Evolutionary conservation across 2,329 filamentous ascomycete genomes (phyloP).

Genomic region (Alternaria sp.): DNA sequence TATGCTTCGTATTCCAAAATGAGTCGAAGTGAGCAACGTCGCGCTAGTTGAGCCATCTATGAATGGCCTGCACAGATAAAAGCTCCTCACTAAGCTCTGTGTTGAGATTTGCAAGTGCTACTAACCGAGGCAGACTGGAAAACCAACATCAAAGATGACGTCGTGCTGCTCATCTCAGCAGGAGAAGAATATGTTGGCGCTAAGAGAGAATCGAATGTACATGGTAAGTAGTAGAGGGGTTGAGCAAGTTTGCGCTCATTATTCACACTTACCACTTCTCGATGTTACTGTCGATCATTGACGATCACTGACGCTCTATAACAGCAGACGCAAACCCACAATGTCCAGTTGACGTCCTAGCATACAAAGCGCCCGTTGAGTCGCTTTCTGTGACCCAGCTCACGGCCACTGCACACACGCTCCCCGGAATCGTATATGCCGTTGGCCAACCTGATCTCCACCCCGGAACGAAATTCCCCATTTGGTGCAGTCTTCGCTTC

Average conservation of each 20-base stretch:
- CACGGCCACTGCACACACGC: conserved; percentile 39
- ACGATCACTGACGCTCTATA: conserved; percentile 13
- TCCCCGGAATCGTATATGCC: conserved; percentile 49
- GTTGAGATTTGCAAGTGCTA: conserved; percentile 31
- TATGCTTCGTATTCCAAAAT: conserved; percentile 9
- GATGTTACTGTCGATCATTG: neutral
- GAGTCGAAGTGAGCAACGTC: conserved; percentile 27
- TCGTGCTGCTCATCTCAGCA: conserved; percentile 41
- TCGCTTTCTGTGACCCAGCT: conserved; percentile 44
- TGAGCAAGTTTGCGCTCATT: conserved; percentile 40
- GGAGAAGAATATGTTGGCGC: conserved; percentile 47
- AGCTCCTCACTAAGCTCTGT: neutral
- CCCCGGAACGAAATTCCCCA: conserved; percentile 51
- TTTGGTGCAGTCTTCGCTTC: conserved; percentile 52
- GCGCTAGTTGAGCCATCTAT: conserved; percentile 7
- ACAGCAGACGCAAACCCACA: conserved; percentile 29
- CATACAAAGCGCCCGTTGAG: conserved; percentile 42
- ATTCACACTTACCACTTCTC: conserved; percentile 8
- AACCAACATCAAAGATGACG: conserved; percentile 34
- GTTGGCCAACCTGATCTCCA: conserved; percentile 52
- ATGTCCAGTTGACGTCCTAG: conserved; percentile 37
- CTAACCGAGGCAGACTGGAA: conserved; percentile 41
- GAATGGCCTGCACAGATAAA: conserved; percentile 7
- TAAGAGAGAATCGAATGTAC: conserved; percentile 26
- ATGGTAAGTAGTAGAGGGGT: conserved; percentile 27